Conservation (phyloP, 768 basidiomycete species). For the Termitomyces sp. region DNA sequence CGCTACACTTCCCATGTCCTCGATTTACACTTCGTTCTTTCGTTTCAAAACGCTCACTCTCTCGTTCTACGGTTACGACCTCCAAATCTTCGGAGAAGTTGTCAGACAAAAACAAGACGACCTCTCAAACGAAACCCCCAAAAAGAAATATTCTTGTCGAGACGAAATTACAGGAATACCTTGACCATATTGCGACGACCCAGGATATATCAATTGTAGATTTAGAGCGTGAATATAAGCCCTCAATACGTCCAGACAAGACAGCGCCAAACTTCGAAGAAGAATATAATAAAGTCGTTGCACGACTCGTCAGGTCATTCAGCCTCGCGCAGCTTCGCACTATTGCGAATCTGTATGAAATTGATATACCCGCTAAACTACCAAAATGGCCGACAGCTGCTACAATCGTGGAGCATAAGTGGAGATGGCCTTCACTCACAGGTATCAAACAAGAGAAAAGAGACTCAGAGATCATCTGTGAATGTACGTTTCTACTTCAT, state of each 20-base stretch:
- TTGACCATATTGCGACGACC: slow-evolving; percentile 45
- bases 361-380: slow-evolving; percentile 25
- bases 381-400: slow-evolving; percentile 37
- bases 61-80: background rate
- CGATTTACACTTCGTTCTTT: background rate
- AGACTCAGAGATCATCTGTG: slow-evolving; percentile 41
- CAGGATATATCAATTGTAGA: slow-evolving; percentile 51
- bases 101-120: slow-evolving; percentile 1
- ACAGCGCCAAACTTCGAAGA: slow-evolving; percentile 38
- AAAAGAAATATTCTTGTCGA: slow-evolving; percentile 28
- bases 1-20: slow-evolving; percentile 3
- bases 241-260: slow-evolving; percentile 27
- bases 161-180: slow-evolving; percentile 48
- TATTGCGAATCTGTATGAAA: slow-evolving; percentile 44
- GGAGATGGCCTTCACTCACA: slow-evolving; percentile 63
- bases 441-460: slow-evolving; percentile 43
- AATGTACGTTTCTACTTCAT: slow-evolving; percentile 33
- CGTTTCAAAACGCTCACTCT: background rate
- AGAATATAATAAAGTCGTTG: slow-evolving; percentile 48
- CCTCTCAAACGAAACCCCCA: background rate
- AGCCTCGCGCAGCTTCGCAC: slow-evolving; percentile 52
- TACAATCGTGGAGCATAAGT: slow-evolving; percentile 56
- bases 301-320: slow-evolving; percentile 56
- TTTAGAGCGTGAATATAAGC: slow-evolving; percentile 48
- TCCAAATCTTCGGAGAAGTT: background rate